Evolutionary conservation across 345 rosid species (phyloP), one percentile per base, ranked within the genome.

Genomic region (Populus pruinosa): DNA sequence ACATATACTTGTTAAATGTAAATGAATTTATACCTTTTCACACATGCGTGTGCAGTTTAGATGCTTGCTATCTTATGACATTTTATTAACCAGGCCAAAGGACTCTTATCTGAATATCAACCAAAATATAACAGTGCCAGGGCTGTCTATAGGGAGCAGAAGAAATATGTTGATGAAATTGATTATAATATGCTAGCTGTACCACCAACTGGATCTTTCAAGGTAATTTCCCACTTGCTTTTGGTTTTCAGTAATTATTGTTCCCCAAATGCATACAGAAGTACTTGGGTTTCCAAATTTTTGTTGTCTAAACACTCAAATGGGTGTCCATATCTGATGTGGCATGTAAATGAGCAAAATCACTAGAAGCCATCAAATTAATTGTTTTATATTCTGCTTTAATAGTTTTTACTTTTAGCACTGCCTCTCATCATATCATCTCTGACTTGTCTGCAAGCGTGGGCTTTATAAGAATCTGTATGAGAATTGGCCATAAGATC

Each of bases 181-280:
- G 99, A 95, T 82, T 93, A 89, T 96, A 93, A 90, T 83, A 86
- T 90, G 91, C 94, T 93, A 77, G 97, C 98, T 80, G 92, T 92
- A 27, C 96, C 97, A 77, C 97, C 99, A 71, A 87, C 89, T 63
- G 93, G 91, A 76, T 87, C 91, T 79, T 73, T 76, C 87, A 92
- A 93, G 96, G 98, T 83, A 86, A 80, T 70, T 80, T 81, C 27
- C 27, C 0, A 53, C 23, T 18, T 31, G 72, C 27, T 56, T 71
- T 47, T 49, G 55, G 11, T 62, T 27, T 43, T 69, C 71, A 31
- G 27, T 74, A 18, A 69, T 76, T 79, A 59, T 79, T 69, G 55
- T 14, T 72, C 36, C 62, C 4, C 27, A 59, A n/a, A 71, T 71
- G 80, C 38, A 67, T 61, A 36, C 14, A 31, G 50, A n/a, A 38